Evolutionary conservation across 352 stramenopile species (phyloP), one percentile per base, ranked within the genome.

Genomic region (Phytophthora pini): DNA sequence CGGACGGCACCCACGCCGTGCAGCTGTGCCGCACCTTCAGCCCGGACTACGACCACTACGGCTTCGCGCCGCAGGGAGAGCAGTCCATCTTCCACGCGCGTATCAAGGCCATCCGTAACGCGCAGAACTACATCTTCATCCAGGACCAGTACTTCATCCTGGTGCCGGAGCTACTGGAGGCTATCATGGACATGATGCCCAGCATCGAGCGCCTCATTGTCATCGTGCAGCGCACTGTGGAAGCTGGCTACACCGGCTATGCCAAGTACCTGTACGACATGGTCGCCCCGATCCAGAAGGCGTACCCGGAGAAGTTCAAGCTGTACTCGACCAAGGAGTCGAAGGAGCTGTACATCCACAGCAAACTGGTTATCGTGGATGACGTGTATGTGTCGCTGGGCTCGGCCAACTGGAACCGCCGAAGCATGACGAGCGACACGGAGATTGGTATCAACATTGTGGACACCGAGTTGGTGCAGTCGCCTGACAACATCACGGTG

Each of bases 331-430:
- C 80, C 7, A 84, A 84, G 29, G 46, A 78, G 41, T 34, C 57
- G 3, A 74, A 71, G 43, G 32, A 77, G 12, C 68, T 96, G 27
- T 96, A 93, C 69, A 79, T 95, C 40, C 89, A 97, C 68, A 82
- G 73, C 40, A 94, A 95, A 43, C 49, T 93, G 22, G 53, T 96
- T 43, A 67, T 95, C 46, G 56, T 92, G 24, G 93, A 98, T 66
- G 92, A 98, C 56, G 82, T 90, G 46, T 88, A 90, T 44, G 70
- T 87, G 39, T 88, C 93, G 0, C 82, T 98, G 49, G 90, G 92
- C 10, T 97, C 87, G 36, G 80, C 88, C 51, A 98, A 98, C 74
- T 97, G 96, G 71, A 98, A 98, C 64, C 87, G 96, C 49, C 87
- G 93, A 32, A 96, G 84, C 51, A 88, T 92, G 65, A 89, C 80